Percentiles rank a stretch among this genome's conserved stretches.
Evolutionary conservation across 2,329 filamentous ascomycete genomes (phyloP).

Genomic region (Aspergillus pseudoterreus): DNA sequence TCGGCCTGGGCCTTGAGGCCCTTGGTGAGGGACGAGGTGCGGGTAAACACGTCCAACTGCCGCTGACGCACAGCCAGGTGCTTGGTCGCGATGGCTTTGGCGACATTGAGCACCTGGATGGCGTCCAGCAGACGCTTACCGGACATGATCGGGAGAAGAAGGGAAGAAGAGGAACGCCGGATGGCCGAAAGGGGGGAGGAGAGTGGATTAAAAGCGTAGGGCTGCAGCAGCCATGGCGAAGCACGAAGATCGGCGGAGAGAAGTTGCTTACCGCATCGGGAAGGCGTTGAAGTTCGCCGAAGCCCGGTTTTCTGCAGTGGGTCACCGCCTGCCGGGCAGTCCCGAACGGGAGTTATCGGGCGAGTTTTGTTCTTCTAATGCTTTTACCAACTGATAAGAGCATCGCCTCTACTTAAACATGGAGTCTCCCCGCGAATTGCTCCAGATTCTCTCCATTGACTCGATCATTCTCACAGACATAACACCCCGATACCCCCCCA

Average conservation of each 20-base stretch:
- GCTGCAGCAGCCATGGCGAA: not conserved
- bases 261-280: not conserved
- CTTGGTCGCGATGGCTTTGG: conserved; percentile 63
- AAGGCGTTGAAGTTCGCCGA: conserved; percentile 2
- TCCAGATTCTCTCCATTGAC: not conserved
- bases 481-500: not conserved
- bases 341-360: conserved; percentile 7
- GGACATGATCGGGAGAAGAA: conserved; percentile 40
- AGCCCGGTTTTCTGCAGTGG: conserved; percentile 10
- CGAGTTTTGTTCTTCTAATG: not conserved
- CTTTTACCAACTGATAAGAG: conserved; percentile 10
- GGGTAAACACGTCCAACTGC: conserved; percentile 61
- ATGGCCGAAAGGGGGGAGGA: too few relatives aligned
- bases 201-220: too few relatives aligned
- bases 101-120: conserved; percentile 66
- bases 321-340: conserved; percentile 10
- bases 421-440: too few relatives aligned
- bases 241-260: not conserved
- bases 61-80: conserved; percentile 57
- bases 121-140: conserved; percentile 67
- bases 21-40: conserved; percentile 63
- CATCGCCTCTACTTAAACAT: not conserved
- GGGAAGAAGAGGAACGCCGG: not conserved
- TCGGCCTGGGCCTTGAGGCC: conserved; percentile 60
- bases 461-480: not conserved